Percentiles rank a stretch among this genome's conserved stretches.
Evolutionary conservation across 768 basidiomycete species (phyloP).

Genomic region (Megacollybia marginata): DNA sequence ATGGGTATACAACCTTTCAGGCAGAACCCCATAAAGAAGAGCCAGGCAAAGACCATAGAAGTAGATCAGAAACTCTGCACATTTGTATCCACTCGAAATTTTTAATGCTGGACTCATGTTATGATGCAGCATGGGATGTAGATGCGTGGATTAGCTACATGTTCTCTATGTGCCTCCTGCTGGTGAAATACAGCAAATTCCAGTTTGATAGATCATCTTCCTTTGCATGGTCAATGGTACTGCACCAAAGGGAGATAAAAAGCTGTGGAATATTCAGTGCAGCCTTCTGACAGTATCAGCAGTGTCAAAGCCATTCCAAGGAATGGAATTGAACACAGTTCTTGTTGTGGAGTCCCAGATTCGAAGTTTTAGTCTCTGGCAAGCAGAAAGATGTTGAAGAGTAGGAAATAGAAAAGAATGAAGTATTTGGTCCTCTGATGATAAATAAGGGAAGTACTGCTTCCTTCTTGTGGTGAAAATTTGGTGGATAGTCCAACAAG

Average conservation of each 20-base stretch:
- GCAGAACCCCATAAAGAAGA: slow-evolving; percentile 6
- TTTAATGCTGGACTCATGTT: slow-evolving; percentile 22
- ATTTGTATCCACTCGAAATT: slow-evolving; percentile 15
- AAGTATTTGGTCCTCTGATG: too few species aligned
- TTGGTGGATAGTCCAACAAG: too few species aligned
- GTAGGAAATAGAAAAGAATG: too few species aligned
- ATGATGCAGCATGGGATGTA: slow-evolving; percentile 16
- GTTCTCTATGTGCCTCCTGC: slow-evolving; percentile 7
- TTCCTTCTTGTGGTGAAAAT: too few species aligned
- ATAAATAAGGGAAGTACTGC: too few species aligned
- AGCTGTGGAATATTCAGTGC: slow-evolving; percentile 2
- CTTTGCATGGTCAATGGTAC: slow-evolving; percentile 4
- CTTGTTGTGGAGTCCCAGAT: too few species aligned
- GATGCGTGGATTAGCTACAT: slow-evolving; percentile 1
- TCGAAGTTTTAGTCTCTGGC: too few species aligned
- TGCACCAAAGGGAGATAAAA: slow-evolving; percentile 12
- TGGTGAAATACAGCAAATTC: slow-evolving; percentile 20
- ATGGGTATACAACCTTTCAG: slow-evolving; percentile 10
- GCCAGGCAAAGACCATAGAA: slow-evolving; percentile 6
- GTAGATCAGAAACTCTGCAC: too few species aligned
- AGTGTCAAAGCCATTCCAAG: too few species aligned
- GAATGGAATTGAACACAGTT: too few species aligned
- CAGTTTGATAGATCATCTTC: slow-evolving; percentile 12
- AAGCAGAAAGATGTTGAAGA: too few species aligned
- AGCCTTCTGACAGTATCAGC: too few species aligned